Conservation (phyloP, 352 stramenopile species). For the Phytophthora aleatoria region DNA sequence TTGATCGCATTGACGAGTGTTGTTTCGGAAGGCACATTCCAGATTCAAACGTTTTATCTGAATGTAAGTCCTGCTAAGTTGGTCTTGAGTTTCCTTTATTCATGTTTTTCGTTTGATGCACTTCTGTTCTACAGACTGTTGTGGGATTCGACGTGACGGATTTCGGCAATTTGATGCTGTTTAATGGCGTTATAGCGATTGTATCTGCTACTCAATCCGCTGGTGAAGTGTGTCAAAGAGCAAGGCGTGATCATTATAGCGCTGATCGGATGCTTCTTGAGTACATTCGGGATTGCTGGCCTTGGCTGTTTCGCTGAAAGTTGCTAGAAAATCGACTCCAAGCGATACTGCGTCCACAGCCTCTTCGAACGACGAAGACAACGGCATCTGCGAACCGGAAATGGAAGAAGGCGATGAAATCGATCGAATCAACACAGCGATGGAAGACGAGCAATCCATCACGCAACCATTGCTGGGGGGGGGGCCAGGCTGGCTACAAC, state of each 20-base stretch:
- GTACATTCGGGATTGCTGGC: not conserved
- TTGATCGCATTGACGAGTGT: constrained; percentile 48
- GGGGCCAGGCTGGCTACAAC: not conserved
- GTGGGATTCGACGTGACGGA: not conserved
- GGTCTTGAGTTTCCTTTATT: not conserved
- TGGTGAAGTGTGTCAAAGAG: not conserved
- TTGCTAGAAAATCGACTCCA: not conserved
- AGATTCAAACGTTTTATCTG: not conserved
- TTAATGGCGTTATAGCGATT: not conserved
- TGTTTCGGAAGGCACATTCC: constrained; percentile 50
- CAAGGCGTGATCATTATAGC: not conserved
- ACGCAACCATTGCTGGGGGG: not conserved
- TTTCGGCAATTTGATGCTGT: not conserved
- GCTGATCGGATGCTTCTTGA: not conserved
- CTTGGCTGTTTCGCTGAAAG: not conserved
- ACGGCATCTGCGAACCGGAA: not conserved
- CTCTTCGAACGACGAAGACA: not conserved
- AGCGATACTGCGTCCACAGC: not conserved
- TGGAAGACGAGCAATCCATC: not conserved
- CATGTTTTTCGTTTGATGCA: not conserved
- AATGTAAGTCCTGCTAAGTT: not conserved
- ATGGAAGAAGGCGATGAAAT: not conserved
- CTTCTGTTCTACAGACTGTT: not conserved
- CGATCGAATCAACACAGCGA: not conserved
- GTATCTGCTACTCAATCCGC: not conserved